These are phyloP conservation scores for Arthrobotrys entomopaga DNA, from an alignment of 2,329 filamentous ascomycete genomes.

Conservation along the genomic window DNA sequence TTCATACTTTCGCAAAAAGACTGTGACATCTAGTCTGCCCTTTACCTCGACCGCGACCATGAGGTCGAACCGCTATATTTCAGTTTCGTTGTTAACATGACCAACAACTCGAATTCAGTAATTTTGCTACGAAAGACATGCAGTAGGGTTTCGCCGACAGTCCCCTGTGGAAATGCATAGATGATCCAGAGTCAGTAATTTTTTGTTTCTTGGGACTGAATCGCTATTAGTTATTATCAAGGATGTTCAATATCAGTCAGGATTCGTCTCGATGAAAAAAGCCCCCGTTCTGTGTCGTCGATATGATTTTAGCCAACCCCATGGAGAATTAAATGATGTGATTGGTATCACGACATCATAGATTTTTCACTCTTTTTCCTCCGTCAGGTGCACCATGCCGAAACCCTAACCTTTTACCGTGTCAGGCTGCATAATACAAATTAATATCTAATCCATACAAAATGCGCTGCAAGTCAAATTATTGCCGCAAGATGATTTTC, in stretches of 20 bases:
- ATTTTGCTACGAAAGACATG: neutral
- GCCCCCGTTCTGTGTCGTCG: slow-evolving; percentile 13
- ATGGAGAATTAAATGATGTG: slow-evolving; percentile 53
- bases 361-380: slow-evolving; percentile 7
- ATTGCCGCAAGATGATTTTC: slow-evolving; percentile 16
- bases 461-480: slow-evolving; percentile 2
- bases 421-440: slow-evolving; percentile 31
- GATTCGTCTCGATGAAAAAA: slow-evolving; percentile 12
- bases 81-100: too few species aligned
- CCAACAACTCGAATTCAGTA: neutral
- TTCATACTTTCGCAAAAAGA: neutral
- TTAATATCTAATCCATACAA: slow-evolving; percentile 16
- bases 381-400: too few species aligned
- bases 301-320: slow-evolving; percentile 28
- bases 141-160: slow-evolving; percentile 12
- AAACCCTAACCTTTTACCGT: slow-evolving; percentile 1
- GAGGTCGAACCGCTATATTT: too few species aligned
- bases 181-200: slow-evolving; percentile 9
- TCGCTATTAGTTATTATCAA: slow-evolving; percentile 9
- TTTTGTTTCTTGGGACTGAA: slow-evolving; percentile 9
- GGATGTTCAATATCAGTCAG: too few species aligned
- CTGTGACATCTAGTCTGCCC: too few species aligned
- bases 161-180: slow-evolving; percentile 20
- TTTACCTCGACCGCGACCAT: too few species aligned
- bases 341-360: slow-evolving; percentile 51